Evolutionary conservation across 2,329 filamentous ascomycete species (phyloP).

Genomic region (Nemania diffusa): DNA sequence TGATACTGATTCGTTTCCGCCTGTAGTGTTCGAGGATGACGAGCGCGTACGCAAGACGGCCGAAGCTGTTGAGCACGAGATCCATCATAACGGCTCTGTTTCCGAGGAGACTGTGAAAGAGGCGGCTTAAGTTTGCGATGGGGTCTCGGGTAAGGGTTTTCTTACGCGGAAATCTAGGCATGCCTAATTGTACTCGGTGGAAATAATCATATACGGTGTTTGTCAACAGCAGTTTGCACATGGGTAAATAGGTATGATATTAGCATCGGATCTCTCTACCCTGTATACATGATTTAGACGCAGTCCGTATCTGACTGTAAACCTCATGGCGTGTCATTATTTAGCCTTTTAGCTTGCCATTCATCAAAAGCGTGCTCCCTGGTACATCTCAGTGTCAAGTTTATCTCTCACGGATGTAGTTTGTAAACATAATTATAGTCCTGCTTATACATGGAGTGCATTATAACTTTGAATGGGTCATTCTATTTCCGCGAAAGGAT

Average conservation of each 20-base stretch:
- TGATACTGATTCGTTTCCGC: constrained; percentile 27
- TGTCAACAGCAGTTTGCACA: background rate
- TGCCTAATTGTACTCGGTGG: background rate
- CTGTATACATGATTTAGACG: background rate
- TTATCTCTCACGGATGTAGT: background rate
- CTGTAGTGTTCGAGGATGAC: constrained; percentile 46
- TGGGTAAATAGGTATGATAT: background rate
- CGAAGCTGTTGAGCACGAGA: constrained; percentile 46
- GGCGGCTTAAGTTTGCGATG: constrained; percentile 21
- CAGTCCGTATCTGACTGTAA: too few species aligned
- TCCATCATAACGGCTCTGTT: constrained; percentile 40
- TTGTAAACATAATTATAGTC: too few species aligned
- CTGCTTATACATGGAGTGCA: too few species aligned
- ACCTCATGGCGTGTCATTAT: too few species aligned
- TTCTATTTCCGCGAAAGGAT: too few species aligned
- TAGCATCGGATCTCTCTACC: background rate
- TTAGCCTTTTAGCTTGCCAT: background rate
- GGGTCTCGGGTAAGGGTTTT: background rate
- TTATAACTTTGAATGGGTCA: too few species aligned
- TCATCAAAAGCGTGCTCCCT: background rate
- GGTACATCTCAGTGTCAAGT: background rate
- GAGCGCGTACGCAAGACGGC: constrained; percentile 41
- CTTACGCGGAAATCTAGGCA: background rate
- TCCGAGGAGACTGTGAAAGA: constrained; percentile 40
- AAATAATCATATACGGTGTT: background rate